A percentile compares a stretch with the other conserved stretches of the same genome.
Evolutionary conservation across 257 asterid species (phyloP).

Genomic region (Agastache rugosa): DNA sequence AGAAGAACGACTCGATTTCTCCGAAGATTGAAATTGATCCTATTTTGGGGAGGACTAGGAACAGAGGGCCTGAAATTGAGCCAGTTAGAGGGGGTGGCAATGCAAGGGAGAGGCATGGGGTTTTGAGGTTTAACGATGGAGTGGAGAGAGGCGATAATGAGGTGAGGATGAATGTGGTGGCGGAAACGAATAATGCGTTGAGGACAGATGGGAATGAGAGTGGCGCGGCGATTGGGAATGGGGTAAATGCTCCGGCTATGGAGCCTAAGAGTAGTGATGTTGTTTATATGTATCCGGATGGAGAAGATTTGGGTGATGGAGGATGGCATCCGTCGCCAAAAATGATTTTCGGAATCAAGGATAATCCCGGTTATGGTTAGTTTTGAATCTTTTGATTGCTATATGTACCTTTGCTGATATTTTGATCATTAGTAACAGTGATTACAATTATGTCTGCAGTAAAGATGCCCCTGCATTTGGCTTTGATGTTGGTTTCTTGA

Average conservation of each 20-base stretch:
- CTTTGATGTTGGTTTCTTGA: slow-evolving; percentile 25
- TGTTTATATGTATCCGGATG: slow-evolving; percentile 47
- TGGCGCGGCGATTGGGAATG: slow-evolving; percentile 38
- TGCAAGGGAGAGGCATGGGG: slow-evolving; percentile 48
- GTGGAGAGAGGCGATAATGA: slow-evolving; percentile 48
- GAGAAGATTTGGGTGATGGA: slow-evolving; percentile 62
- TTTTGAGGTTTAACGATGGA: slow-evolving; percentile 43
- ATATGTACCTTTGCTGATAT: slow-evolving; percentile 6
- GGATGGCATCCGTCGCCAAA: slow-evolving; percentile 61
- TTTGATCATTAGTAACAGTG: background rate
- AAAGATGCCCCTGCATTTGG: slow-evolving; percentile 1
- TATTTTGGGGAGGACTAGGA: slow-evolving; percentile 78
- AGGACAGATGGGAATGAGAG: slow-evolving; percentile 48
- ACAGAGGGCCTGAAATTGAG: slow-evolving; percentile 68
- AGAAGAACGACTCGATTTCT: slow-evolving; percentile 64
- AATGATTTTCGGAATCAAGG: slow-evolving; percentile 70
- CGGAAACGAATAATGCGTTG: slow-evolving; percentile 42
- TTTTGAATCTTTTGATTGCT: slow-evolving; percentile 41
- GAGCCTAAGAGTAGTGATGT: slow-evolving; percentile 62
- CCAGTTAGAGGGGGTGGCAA: slow-evolving; percentile 46
- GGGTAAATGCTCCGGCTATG: slow-evolving; percentile 39
- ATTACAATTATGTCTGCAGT: slow-evolving; percentile 5
- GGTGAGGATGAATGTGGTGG: slow-evolving; percentile 46
- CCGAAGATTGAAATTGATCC: slow-evolving; percentile 92
- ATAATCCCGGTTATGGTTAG: slow-evolving; percentile 91